Conservation (phyloP, 1,139 yeast species). For the Citeromyces siamensis region DNA sequence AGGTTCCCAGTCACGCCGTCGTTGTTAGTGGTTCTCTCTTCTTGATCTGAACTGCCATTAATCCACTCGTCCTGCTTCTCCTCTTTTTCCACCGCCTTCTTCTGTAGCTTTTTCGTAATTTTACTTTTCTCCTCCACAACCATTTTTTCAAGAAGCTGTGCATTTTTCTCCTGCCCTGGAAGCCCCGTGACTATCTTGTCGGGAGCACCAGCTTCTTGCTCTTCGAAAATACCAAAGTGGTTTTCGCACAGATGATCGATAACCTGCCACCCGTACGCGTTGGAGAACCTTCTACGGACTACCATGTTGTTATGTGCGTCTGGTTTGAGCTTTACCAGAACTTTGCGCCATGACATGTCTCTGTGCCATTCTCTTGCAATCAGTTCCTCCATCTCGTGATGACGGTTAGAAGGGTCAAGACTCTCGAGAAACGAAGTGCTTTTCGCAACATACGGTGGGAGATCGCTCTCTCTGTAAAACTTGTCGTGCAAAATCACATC, state of each 20-base stretch:
- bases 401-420: slow-evolving; percentile 16
- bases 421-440: slow-evolving; percentile 10
- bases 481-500: slow-evolving; percentile 66
- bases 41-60: not conserved
- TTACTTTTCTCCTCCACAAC: not conserved
- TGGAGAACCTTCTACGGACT: slow-evolving; percentile 81
- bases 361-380: slow-evolving; percentile 87
- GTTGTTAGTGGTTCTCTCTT: not conserved
- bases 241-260: slow-evolving; percentile 64
- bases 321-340: slow-evolving; percentile 71
- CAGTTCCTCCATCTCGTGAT: slow-evolving; percentile 50
- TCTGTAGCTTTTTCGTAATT: not conserved
- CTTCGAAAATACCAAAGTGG: slow-evolving; percentile 44
- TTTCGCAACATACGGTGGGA: slow-evolving; percentile 38
- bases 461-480: slow-evolving; percentile 48
- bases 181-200: too few species aligned
- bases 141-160: not conserved
- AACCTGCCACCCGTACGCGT: slow-evolving; percentile 96
- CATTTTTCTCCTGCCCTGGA: not conserved
- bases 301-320: slow-evolving; percentile 95
- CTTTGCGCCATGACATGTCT: slow-evolving; percentile 85
- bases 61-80: not conserved
- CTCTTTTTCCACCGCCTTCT: not conserved
- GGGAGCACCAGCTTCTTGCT: too few species aligned
- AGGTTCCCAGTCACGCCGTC: slow-evolving; percentile 1